Base-by-base conservation (phyloP, 2,329 filamentous ascomycete genomes). In the Ramichloridium luteum region DNA sequence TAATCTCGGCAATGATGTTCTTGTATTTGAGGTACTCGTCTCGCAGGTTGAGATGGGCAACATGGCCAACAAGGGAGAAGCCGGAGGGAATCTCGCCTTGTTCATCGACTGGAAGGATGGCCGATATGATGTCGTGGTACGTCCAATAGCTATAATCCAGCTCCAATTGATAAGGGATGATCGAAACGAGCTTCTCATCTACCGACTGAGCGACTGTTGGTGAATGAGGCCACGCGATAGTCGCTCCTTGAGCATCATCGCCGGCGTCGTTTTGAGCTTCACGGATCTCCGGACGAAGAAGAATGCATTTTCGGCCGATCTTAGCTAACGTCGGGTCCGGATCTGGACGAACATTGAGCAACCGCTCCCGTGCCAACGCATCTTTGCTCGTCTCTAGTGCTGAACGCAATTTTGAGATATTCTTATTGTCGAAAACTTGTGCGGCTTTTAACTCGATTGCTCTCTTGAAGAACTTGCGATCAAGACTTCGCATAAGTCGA, bases 11-110 rank as follows among this genome's bases (percentile, higher is more conserved):
- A 30, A 96, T 86, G 25, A 96, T 55, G 43, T 79, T 57, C 57
- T 90, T 93, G 64, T 92, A 93, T 0, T 81, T 83, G 8, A 84
- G 62, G 51, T 85, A 94, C 42, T 77, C 71, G 13, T 81, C 75
- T 30, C 83, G 75, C 17, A 98, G 74, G 56, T 98, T 98, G 36
- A 98, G 64, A 52, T 98, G 90, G 25, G 85, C 88, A 30, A 96
- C 77, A 48, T 96, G 88, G 13, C 90, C 88, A 20, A 88, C 85
- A 20, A 78, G 76, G 35, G 84, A 84, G 63, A 93, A 96, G 29
- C 85, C 84, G 17, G 74, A 72, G 3, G 86, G 88, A 17, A 90
- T 75, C 41, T 92, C 85, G 25, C 78, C 76, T 43, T 85, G 74
- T 14, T 80, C 67, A 28, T 83, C 77, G 43, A 85, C 76, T 0